Conservation (phyloP, 2,329 filamentous ascomycete species). For the Penicillium brasilianum region DNA sequence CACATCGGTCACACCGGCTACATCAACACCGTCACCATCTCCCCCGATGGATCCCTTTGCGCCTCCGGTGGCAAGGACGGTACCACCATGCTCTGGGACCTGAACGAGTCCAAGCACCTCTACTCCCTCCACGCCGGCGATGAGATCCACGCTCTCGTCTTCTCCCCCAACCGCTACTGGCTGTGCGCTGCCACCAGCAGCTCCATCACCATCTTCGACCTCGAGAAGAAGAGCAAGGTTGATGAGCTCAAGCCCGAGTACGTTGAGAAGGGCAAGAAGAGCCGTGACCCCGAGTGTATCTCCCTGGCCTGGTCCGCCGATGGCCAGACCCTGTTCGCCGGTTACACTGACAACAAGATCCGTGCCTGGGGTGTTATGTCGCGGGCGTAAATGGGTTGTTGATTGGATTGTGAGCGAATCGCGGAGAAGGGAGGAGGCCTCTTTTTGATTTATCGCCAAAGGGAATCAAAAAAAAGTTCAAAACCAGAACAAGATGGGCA, state of each 20-base stretch:
- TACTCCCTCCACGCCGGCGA: constrained; percentile 99
- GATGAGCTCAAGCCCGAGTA: constrained; percentile 99
- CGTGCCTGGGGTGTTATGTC: constrained; percentile 98
- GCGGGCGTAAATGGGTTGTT: constrained; percentile 67
- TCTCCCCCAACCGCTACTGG: constrained; percentile 99
- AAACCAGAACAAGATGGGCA: constrained; percentile 38
- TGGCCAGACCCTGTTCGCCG: constrained; percentile 98
- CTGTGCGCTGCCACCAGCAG: constrained; percentile 96
- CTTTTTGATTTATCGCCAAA: constrained; percentile 37
- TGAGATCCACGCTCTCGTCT: constrained; percentile 99
- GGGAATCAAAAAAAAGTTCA: constrained; percentile 44
- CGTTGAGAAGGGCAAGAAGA: constrained; percentile 96
- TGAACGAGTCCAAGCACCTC: constrained; percentile 99
- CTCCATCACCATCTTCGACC: constrained; percentile 99
- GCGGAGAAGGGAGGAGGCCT: constrained; percentile 34
- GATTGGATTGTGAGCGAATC: constrained; percentile 20
- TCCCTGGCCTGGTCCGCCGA: constrained; percentile 97
- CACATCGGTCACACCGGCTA: constrained; percentile 99
- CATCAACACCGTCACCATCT: constrained; percentile 99
- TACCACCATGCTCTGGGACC: constrained; percentile 99
- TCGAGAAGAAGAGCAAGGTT: constrained; percentile 99
- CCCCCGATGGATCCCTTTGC: constrained; percentile 97
- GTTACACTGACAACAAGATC: constrained; percentile 99
- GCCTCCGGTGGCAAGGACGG: constrained; percentile 99
- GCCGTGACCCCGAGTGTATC: constrained; percentile 97